Evolutionary conservation across 257 asterid genomes (phyloP).

Genomic region (Parsonsia alboflavescens): DNA sequence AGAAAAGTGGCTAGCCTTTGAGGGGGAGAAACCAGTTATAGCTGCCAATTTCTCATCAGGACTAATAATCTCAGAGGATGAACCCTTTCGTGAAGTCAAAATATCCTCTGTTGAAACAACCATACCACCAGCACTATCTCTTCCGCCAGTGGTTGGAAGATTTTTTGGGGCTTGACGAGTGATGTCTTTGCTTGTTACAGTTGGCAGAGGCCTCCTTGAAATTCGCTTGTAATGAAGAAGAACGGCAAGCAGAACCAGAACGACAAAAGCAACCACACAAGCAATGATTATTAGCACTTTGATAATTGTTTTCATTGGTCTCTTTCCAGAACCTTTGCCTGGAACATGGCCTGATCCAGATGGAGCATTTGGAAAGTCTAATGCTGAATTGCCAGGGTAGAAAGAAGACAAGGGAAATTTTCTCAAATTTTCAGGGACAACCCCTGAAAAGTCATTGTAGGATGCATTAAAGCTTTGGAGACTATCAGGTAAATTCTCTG

Average conservation of each 20-base stretch:
- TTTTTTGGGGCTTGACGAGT: conserved; percentile 42
- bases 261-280: conserved; percentile 46
- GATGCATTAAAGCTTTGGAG: conserved; percentile 83
- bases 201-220: conserved; percentile 41
- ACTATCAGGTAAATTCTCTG: conserved; percentile 49
- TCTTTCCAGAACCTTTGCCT: conserved; percentile 28
- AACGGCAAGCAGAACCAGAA: conserved; percentile 51
- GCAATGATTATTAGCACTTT: conserved; percentile 56
- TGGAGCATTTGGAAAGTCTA: conserved; percentile 81
- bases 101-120: conserved; percentile 71
- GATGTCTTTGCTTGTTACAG: conserved; percentile 42
- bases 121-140: conserved; percentile 44
- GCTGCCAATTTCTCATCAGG: conserved; percentile 70
- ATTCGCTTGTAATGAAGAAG: conserved; percentile 41
- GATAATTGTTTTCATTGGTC: conserved; percentile 37
- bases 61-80: conserved; percentile 59
- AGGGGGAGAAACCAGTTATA: conserved; percentile 76
- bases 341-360: conserved; percentile 43
- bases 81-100: conserved; percentile 53
- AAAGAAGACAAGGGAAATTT: conserved; percentile 74
- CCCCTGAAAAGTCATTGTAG: conserved; percentile 71
- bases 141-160: conserved; percentile 44
- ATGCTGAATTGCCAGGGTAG: conserved; percentile 80
- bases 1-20: conserved; percentile 74
- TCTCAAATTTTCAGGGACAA: conserved; percentile 81